phyloP scores from a whole-genome alignment of 108 stramenopile genomes.

The Nannochloropsis gaditana region DNA sequence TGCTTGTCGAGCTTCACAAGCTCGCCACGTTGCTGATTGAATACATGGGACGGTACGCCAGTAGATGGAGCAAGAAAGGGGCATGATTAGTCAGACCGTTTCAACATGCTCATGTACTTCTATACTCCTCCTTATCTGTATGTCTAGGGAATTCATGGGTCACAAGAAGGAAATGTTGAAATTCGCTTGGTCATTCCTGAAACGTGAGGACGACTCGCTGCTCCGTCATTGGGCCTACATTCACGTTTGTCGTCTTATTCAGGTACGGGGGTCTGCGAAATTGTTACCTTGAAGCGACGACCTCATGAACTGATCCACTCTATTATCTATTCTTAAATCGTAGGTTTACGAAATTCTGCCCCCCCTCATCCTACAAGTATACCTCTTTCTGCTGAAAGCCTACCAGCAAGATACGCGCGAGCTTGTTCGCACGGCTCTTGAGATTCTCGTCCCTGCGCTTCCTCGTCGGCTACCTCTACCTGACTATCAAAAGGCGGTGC shows the following conservation, averaged over 20 bases:
- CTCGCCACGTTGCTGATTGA: constrained; percentile 72
- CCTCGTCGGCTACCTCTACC: constrained; percentile 45
- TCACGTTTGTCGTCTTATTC: constrained; percentile 59
- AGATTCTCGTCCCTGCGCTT: constrained; percentile 74
- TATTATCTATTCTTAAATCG: too few relatives aligned
- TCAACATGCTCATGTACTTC: background rate
- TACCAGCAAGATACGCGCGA: constrained; percentile 73
- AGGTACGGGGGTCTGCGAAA: background rate
- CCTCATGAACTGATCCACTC: too few relatives aligned
- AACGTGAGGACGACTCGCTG: constrained; percentile 2
- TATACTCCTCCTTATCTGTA: background rate
- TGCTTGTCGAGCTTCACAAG: constrained; percentile 73
- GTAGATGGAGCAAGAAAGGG: too few relatives aligned
- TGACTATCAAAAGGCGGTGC: constrained; percentile 24
- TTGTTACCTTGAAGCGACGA: too few relatives aligned
- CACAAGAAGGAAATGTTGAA: constrained; percentile 11
- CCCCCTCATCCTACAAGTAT: constrained; percentile 38
- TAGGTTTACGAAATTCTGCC: constrained; percentile 17
- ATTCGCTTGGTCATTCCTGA: background rate
- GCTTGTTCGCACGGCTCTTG: constrained; percentile 65
- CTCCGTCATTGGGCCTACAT: constrained; percentile 71
- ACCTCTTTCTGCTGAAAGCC: constrained; percentile 65
- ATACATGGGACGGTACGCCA: constrained; percentile 42
- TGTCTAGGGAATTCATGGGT: background rate
- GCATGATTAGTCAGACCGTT: too few relatives aligned